phyloP scores from a whole-genome alignment of 83 land plant genomes.

The Diphasiastrum complanatum region DNA sequence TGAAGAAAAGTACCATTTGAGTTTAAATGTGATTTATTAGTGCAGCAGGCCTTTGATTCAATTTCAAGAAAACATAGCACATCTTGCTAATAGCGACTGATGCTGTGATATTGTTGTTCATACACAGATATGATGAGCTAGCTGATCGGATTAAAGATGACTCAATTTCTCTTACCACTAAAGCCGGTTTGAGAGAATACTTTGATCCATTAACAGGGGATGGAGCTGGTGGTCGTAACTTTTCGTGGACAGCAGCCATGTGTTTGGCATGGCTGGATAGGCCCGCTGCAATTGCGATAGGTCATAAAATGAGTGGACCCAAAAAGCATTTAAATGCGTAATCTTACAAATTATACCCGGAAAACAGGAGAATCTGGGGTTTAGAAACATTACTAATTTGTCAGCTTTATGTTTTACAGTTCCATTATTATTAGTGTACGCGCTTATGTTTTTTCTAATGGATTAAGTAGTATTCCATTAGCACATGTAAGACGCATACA shows the following conservation, averaged over 20 bases:
- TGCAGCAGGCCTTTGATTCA: not conserved
- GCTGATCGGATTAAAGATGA: conserved; percentile 17
- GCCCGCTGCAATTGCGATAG: conserved; percentile 4
- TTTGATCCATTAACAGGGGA: conserved; percentile 20
- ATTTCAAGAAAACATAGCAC: not conserved
- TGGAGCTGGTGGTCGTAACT: conserved; percentile 18
- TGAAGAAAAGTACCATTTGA: not conserved
- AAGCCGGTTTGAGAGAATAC: conserved; percentile 22
- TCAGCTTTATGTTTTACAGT: no score
- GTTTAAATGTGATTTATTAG: not conserved
- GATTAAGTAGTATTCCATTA: no score
- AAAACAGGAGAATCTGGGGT: no score
- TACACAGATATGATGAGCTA: conserved; percentile 17
- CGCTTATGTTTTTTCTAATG: no score
- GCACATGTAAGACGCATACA: no score
- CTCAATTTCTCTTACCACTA: conserved; percentile 12
- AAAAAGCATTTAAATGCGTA: conserved; percentile 3
- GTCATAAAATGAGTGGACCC: conserved; percentile 16
- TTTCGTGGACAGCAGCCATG: conserved; percentile 33
- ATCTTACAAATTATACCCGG: no score
- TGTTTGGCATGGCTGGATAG: conserved; percentile 24
- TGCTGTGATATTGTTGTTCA: no score
- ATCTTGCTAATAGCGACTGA: no score
- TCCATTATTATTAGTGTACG: no score
- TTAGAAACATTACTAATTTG: no score